Evolutionary conservation across 257 asterid species (phyloP).

Genomic region (Coffea canephora): DNA sequence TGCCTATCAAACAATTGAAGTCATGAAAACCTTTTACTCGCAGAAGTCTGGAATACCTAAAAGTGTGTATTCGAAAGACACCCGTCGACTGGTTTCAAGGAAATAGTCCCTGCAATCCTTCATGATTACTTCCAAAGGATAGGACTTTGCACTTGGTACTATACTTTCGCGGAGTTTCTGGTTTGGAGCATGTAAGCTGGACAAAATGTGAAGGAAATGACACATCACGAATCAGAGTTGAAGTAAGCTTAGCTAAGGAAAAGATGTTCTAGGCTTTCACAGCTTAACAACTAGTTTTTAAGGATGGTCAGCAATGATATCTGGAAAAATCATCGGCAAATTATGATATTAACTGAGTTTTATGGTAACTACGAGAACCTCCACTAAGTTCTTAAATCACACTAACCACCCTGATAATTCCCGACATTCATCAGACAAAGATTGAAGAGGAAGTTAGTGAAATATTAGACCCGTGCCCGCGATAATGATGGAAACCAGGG

Average conservation of each 20-base stretch:
- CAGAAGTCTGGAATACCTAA: slow-evolving; percentile 48
- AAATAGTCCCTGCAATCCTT: slow-evolving; percentile 89
- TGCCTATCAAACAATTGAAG: not conserved
- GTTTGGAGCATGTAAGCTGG: slow-evolving; percentile 91
- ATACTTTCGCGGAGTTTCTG: slow-evolving; percentile 83
- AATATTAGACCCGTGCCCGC: not conserved
- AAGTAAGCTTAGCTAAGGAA: slow-evolving; percentile 1
- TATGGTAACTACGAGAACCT: not conserved
- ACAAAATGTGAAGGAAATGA: slow-evolving; percentile 22
- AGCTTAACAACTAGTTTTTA: not conserved
- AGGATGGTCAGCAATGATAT: not conserved
- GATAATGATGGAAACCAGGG: not conserved
- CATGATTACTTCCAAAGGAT: slow-evolving; percentile 91
- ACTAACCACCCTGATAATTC: not conserved
- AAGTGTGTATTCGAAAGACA: slow-evolving; percentile 88
- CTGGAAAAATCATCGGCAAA: not conserved
- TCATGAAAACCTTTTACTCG: not conserved
- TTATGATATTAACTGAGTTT: not conserved
- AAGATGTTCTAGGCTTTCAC: not conserved
- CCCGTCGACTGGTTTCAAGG: slow-evolving; percentile 76
- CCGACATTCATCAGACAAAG: not conserved
- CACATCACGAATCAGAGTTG: not conserved
- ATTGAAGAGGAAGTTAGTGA: not conserved
- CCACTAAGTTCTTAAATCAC: not conserved
- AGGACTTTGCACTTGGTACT: slow-evolving; percentile 91